Evolutionary conservation across 768 basidiomycete genomes (phyloP), one percentile per base, ranked within the genome.

Genomic region (Hygrophorus russula): DNA sequence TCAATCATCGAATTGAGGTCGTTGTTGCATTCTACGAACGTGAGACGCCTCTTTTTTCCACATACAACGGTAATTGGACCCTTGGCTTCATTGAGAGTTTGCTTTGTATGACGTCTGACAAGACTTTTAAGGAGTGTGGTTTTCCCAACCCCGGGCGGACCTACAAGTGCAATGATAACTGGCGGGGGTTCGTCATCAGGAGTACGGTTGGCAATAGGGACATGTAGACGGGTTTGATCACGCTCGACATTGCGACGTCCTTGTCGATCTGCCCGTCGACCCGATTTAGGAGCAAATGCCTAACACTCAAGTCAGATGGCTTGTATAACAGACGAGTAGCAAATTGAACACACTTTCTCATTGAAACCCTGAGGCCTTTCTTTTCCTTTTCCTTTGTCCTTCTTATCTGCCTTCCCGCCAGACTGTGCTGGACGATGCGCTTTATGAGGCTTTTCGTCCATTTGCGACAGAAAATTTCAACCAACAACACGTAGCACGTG

Each of bases 1-100:
- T 99, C 96, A 51, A 98, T 88, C 94, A 98, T 97, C 41, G 91
- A 90, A 60, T 92, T 92, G 52, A 98, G 71, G 66, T 98, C 93
- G 58, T 91, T 97, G 54, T 92, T 92, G 66, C 92, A 98, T 62
- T 98, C 96, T 40, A 99, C 74, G 58, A 98, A 91, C 0, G 96
- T 97, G n/a, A 98, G 68, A 11, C 96, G 69, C 39, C 89, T 73
- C 53, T 81, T 89, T 68, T 97, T 98, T 33, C 94, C 93, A 39
- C 80, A 81, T 36, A 98, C 84, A 15, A 98, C 85, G 0, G 96
- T 99, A 39, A 98, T 80, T 4, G 96, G 96, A 0, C 96, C 96
- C 53, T 85, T 82, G 46, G 83, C 79, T 19, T 97, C 88, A 51
- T 76, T 80, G 18, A 98, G 64, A 0, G 86, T 89, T 63, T 96